These are phyloP conservation scores for Metschnikowia shivogae DNA, from an alignment of 805 yeast species.

Conservation along the genomic window DNA sequence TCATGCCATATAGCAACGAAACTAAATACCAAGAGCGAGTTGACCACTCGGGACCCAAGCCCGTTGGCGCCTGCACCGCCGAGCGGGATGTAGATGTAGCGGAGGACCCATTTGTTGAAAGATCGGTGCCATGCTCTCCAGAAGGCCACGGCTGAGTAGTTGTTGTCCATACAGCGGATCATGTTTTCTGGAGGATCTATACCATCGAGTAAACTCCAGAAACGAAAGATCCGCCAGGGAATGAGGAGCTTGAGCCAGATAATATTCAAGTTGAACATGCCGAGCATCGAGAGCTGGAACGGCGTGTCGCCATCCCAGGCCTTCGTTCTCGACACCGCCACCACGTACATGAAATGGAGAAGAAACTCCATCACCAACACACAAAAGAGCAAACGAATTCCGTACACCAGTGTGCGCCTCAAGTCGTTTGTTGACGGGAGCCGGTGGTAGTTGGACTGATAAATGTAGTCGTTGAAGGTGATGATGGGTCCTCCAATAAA, in stretches of 20 bases:
- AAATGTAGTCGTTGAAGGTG: conserved; percentile 85
- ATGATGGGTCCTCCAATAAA: conserved; percentile 94
- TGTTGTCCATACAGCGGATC: conserved; percentile 94
- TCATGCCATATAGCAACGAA: conserved; percentile 99
- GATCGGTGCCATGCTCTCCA: conserved; percentile 99
- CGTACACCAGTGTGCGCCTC: conserved; percentile 56
- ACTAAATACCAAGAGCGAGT: conserved; percentile 81
- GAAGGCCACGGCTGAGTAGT: conserved; percentile 88
- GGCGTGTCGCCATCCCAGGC: conserved; percentile 92
- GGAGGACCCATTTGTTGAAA: conserved; percentile 81
- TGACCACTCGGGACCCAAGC: conserved; percentile 55
- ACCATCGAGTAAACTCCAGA: conserved; percentile 90
- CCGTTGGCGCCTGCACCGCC: conserved; percentile 56
- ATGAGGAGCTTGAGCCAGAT: conserved; percentile 90
- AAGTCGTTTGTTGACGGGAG: conserved; percentile 53
- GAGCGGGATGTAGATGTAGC: conserved; percentile 86
- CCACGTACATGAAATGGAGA: conserved; percentile 85
- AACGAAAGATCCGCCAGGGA: conserved; percentile 93
- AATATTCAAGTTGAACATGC: conserved; percentile 80
- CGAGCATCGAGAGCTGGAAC: conserved; percentile 92
- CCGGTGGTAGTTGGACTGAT: conserved; percentile 57
- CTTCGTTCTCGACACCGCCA: conserved; percentile 82
- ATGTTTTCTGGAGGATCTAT: conserved; percentile 97
- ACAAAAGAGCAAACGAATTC: conserved; percentile 65
- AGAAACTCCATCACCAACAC: conserved; percentile 84